These are phyloP conservation scores for Allium cepa DNA, from an alignment of 106 monocot species.

Conservation along the genomic window DNA sequence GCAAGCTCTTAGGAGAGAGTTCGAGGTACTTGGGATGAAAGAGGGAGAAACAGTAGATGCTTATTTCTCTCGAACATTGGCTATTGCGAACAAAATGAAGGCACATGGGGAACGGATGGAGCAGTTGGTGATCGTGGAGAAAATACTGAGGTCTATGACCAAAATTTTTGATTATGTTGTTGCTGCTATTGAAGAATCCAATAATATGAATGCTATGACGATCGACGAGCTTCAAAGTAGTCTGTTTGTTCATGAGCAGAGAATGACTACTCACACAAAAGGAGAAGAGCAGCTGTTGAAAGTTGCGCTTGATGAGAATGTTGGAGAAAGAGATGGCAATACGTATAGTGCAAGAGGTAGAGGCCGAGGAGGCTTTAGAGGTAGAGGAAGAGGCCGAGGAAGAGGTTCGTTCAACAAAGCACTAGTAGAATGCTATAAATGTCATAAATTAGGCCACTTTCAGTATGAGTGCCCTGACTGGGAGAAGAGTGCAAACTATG, in stretches of 20 bases:
- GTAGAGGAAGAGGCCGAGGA: constrained; percentile 1
- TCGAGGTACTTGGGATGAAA: constrained; percentile 1
- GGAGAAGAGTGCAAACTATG: constrained; percentile 1
- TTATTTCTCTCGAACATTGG: neutral
- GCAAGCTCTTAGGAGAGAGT: constrained; percentile 4
- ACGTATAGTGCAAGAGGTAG: neutral
- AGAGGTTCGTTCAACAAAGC: neutral
- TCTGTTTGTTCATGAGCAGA: neutral
- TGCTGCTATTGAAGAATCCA: neutral
- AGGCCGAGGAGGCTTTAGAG: neutral
- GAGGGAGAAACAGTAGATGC: neutral
- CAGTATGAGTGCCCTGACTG: neutral
- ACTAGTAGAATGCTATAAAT: neutral
- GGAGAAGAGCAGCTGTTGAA: constrained; percentile 1
- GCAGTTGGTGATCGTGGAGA: neutral
- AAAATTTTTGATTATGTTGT: neutral
- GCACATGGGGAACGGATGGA: constrained; percentile 1
- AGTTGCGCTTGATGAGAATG: neutral
- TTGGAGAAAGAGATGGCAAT: neutral
- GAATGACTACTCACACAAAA: neutral
- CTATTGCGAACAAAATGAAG: constrained; percentile 1
- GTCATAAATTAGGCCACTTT: constrained; percentile 6
- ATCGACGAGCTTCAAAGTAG: constrained; percentile 1
- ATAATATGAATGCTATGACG: neutral
- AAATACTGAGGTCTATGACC: constrained; percentile 3